phyloP scores from a whole-genome alignment of 2,329 filamentous ascomycete genomes.

The Paecilomyces sp. region DNA sequence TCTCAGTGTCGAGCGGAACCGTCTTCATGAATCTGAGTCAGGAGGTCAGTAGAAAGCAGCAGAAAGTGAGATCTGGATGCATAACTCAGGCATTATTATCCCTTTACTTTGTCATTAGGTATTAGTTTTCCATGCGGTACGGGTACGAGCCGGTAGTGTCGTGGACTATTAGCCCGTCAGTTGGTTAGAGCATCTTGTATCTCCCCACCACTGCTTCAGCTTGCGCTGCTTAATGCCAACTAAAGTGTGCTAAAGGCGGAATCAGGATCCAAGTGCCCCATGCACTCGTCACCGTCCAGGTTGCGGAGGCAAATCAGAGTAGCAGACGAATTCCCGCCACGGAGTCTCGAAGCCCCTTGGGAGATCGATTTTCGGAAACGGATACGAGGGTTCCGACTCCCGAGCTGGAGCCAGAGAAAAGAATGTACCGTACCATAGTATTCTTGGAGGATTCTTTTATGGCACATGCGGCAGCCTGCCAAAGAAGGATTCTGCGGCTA shows the following conservation, averaged over 20 bases:
- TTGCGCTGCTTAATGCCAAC: background rate
- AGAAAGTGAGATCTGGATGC: background rate
- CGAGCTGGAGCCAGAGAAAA: background rate
- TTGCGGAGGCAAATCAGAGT: background rate
- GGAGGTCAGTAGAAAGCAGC: background rate
- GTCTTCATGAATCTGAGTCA: background rate
- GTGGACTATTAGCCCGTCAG: background rate
- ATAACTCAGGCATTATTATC: background rate
- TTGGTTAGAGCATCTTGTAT: background rate
- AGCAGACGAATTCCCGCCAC: background rate
- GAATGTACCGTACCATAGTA: background rate
- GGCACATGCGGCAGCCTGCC: background rate
- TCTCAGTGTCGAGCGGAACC: background rate
- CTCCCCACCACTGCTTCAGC: background rate
- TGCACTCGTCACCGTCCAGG: background rate
- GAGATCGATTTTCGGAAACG: background rate
- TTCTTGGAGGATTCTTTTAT: no score
- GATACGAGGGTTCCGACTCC: background rate
- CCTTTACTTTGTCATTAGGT: no score
- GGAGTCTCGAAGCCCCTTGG: background rate
- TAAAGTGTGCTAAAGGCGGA: background rate
- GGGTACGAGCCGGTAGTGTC: background rate
- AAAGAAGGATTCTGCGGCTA: background rate
- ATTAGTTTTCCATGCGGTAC: background rate
- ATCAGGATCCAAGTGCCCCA: background rate